Conservation (phyloP, 2,329 filamentous ascomycete genomes). For the Botrytis byssoidea region DNA sequence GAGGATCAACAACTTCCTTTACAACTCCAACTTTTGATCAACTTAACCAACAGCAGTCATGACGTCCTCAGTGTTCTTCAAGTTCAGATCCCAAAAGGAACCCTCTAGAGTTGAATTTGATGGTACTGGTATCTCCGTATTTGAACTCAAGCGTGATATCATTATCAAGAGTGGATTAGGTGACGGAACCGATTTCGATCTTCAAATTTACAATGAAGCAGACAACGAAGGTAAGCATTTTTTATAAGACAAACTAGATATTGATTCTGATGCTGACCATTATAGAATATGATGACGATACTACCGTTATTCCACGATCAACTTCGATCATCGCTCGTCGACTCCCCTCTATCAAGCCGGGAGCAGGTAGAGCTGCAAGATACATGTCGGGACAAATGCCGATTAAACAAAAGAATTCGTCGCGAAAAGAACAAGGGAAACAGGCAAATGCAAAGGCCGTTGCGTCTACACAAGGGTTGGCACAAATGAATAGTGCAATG, state of each 20-base stretch:
- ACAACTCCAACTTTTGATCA: slow-evolving; percentile 23
- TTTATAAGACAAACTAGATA: not conserved
- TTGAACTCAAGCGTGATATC: slow-evolving; percentile 98
- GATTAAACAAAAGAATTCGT: slow-evolving; percentile 76
- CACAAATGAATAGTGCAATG: slow-evolving; percentile 72
- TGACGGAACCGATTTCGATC: slow-evolving; percentile 93
- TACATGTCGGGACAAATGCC: slow-evolving; percentile 98
- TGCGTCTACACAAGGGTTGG: slow-evolving; percentile 53
- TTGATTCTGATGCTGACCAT: slow-evolving; percentile 41
- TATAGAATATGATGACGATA: slow-evolving; percentile 94
- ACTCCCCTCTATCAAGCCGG: slow-evolving; percentile 77
- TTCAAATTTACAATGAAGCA: slow-evolving; percentile 91
- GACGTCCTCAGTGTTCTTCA: slow-evolving; percentile 91
- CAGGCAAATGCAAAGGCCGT: slow-evolving; percentile 54
- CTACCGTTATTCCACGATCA: slow-evolving; percentile 91
- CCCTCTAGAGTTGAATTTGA: slow-evolving; percentile 93
- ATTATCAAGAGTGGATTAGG: slow-evolving; percentile 91
- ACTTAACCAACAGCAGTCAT: slow-evolving; percentile 32
- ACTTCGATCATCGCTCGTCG: slow-evolving; percentile 90
- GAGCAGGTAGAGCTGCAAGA: slow-evolving; percentile 84
- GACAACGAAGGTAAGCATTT: slow-evolving; percentile 75
- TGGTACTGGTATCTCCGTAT: slow-evolving; percentile 95
- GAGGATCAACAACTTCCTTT: slow-evolving; percentile 22
- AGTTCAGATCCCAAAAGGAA: slow-evolving; percentile 99
- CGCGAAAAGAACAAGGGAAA: slow-evolving; percentile 66